phyloP scores from a whole-genome alignment of 139 green algal genomes.

The Tetradesmus obliquus region DNA sequence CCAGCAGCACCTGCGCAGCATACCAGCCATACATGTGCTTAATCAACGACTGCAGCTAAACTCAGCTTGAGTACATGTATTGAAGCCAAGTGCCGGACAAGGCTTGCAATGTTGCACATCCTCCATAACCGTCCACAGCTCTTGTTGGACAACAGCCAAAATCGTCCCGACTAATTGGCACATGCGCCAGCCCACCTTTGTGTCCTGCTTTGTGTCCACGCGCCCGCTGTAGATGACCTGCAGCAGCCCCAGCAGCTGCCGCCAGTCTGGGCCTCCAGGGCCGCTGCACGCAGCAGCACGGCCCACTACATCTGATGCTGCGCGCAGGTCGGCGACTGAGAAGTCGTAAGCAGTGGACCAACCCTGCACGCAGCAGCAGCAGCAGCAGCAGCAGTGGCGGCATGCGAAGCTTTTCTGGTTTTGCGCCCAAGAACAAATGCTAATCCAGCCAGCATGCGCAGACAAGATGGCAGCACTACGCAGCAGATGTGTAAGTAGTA shows the following conservation, averaged over 20 bases:
- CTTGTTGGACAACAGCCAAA: neutral
- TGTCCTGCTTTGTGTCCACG: slow-evolving; percentile 78
- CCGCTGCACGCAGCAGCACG: slow-evolving; percentile 3
- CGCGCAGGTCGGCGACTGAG: slow-evolving; percentile 78
- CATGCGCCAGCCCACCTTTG: slow-evolving; percentile 47
- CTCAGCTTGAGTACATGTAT: neutral
- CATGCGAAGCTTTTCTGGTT: neutral
- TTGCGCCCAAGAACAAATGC: neutral
- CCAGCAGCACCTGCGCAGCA: slow-evolving; percentile 16
- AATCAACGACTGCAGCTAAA: neutral
- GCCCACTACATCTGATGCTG: slow-evolving; percentile 73
- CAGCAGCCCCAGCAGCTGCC: slow-evolving; percentile 78
- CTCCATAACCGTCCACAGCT: too few species aligned
- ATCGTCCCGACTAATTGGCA: neutral
- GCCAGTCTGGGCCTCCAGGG: slow-evolving; percentile 63
- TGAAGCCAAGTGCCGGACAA: neutral
- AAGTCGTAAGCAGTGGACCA: slow-evolving; percentile 93
- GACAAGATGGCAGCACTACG: neutral
- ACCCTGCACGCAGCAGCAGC: slow-evolving; percentile 58
- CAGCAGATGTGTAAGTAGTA: neutral
- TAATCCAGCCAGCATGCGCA: neutral
- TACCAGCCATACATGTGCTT: neutral
- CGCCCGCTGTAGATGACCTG: slow-evolving; percentile 87
- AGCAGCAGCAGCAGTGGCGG: slow-evolving; percentile 53
- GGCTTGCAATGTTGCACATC: neutral